A percentile compares a stretch with the other conserved stretches of the same genome.
phyloP scores from a whole-genome alignment of 2,329 filamentous ascomycete species.

The Aspergillus ruber region DNA sequence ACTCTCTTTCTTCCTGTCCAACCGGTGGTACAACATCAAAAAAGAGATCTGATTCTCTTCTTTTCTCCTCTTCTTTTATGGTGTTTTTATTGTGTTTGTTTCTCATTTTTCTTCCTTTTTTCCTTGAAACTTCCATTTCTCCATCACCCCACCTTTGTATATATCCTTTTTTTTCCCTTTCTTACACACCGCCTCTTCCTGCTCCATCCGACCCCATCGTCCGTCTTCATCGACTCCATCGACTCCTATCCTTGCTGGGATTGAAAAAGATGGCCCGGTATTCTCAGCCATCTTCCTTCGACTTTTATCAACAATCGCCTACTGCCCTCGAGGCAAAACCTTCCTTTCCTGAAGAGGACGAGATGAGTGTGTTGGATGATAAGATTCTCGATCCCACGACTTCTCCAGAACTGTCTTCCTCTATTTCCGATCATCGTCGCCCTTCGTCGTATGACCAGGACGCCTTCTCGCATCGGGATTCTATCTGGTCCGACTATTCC shows the following conservation, averaged over 20 bases:
- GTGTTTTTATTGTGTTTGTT: too few species aligned
- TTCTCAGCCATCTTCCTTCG: slow-evolving; percentile 36
- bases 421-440: slow-evolving; percentile 38
- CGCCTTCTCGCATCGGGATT: slow-evolving; percentile 48
- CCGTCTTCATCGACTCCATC: not conserved
- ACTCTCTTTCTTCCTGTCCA: not conserved
- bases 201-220: slow-evolving; percentile 3
- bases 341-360: slow-evolving; percentile 42
- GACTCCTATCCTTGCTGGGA: slow-evolving; percentile 2
- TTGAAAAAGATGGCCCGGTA: slow-evolving; percentile 35
- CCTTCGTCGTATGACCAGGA: slow-evolving; percentile 42
- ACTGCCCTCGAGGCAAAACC: slow-evolving; percentile 38
- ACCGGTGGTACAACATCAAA: not conserved
- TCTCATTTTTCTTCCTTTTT: slow-evolving; percentile 7
- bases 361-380: slow-evolving; percentile 47
- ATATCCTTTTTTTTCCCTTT: slow-evolving; percentile 5
- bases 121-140: slow-evolving; percentile 7
- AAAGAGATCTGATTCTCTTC: not conserved
- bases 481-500: slow-evolving; percentile 45
- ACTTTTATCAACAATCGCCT: slow-evolving; percentile 40
- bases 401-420: slow-evolving; percentile 42
- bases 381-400: slow-evolving; percentile 46
- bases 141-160: slow-evolving; percentile 7
- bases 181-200: slow-evolving; percentile 9
- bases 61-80: not conserved